Base-by-base conservation (phyloP, 805 yeast genomes). In the Kregervanrija delftensis region DNA sequence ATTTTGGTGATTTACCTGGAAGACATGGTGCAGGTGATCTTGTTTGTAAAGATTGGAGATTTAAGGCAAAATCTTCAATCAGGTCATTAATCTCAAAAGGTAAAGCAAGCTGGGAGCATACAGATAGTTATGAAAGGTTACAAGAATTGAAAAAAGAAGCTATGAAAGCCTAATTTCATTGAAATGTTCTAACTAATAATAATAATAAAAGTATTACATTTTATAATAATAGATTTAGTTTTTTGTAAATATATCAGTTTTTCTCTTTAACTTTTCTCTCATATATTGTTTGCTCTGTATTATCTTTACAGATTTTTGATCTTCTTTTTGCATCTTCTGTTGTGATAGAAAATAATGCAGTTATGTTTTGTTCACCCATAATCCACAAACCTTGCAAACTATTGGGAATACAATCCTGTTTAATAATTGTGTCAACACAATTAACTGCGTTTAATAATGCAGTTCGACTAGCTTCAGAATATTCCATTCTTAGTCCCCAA, bases 1-100 rank as follows among this genome's bases (percentile, higher is more conserved):
- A 86, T 3, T 72, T 86, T 31, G 98, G 98, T n/a, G 93, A 84
- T 46, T 63, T 78, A 53, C 84, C 86, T 10, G 95, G 95, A 8
- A 82, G 78, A 55, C 75, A 81, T 56, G 84, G 83, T 17, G 89
- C 87, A 2, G 95, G 83, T 15, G 87, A 85, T 59, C 52, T 83
- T n/a, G 95, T 90, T 9, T 89, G 96, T 61, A 79, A 82, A 57
- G 96, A 89, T 59, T 90, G 97, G 97, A 84, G 79, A 58, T 86
- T 83, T 65, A 88, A 88, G 60, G 81, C 95, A 2, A 74, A 81
- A 49, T 73, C 85, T 12, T 69, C 86, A 1, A 73, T 89, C 15
- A 74, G 95, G 56, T 75, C 86, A 1, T 68, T 89, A 51, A 73
- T 86, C 77, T 80, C 91, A 13, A 84, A 81, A 58, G 96, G 96